Evolutionary conservation across 1,284 basidiomycete genomes (phyloP).

Genomic region (Ustilago lituana): DNA sequence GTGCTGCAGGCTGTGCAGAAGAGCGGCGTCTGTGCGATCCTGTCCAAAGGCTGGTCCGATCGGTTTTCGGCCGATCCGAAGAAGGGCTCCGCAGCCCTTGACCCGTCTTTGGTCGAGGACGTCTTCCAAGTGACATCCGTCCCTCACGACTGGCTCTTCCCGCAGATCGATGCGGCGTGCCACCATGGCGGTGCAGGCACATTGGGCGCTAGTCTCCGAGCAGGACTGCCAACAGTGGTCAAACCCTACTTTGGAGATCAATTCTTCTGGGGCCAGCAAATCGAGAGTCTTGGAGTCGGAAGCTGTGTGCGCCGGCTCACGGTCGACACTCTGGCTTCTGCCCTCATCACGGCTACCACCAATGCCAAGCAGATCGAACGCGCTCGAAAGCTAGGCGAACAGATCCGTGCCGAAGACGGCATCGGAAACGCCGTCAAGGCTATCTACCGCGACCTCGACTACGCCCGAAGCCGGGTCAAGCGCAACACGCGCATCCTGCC

Average conservation of each 20-base stretch:
- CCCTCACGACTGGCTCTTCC: conserved; percentile 97
- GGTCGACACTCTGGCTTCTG: conserved; percentile 78
- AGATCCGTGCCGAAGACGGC: conserved; percentile 72
- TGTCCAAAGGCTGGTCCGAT: conserved; percentile 98
- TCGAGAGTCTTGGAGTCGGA: conserved; percentile 89
- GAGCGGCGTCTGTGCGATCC: conserved; percentile 86
- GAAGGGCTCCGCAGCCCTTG: conserved; percentile 57
- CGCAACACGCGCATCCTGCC: conserved; percentile 16
- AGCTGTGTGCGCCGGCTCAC: conserved; percentile 85
- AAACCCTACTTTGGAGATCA: conserved; percentile 97
- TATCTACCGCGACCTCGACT: conserved; percentile 62
- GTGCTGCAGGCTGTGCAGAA: conserved; percentile 84
- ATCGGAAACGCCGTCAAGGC: conserved; percentile 59
- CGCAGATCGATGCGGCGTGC: conserved; percentile 89
- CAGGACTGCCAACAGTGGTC: conserved; percentile 93
- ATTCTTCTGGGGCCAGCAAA: conserved; percentile 92
- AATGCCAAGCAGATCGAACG: conserved; percentile 86
- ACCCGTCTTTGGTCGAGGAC: conserved; percentile 75
- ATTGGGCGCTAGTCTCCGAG: conserved; percentile 88
- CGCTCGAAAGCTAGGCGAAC: conserved; percentile 74
- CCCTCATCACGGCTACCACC: conserved; percentile 81
- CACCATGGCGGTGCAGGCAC: conserved; percentile 97
- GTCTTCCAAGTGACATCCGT: conserved; percentile 82
- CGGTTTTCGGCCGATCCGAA: conserved; percentile 69
- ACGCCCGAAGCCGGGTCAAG: conserved; percentile 59